Evolutionary conservation across 2,329 filamentous ascomycete genomes (phyloP).

Genomic region (Cordyceps cateniannulata): DNA sequence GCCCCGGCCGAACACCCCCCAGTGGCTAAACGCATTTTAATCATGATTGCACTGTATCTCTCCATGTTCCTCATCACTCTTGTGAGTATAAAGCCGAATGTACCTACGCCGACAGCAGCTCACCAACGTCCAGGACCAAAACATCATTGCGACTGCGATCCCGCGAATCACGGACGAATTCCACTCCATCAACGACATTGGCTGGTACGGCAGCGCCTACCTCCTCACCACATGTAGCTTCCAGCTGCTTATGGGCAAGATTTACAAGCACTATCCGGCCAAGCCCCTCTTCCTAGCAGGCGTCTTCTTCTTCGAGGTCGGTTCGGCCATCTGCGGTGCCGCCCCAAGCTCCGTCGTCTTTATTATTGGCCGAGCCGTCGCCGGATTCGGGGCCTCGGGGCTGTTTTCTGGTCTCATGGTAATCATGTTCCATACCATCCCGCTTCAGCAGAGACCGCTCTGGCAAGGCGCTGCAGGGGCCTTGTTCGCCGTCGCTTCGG

Average conservation of each 20-base stretch:
- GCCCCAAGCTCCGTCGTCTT: conserved; percentile 14
- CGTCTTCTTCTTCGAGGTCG: conserved; percentile 31
- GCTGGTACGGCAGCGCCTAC: conserved; percentile 38
- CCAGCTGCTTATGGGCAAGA: conserved; percentile 41
- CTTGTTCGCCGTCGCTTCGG: conserved; percentile 31
- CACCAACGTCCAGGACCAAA: conserved; percentile 23
- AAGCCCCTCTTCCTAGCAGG: conserved; percentile 28
- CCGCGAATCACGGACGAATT: conserved; percentile 29
- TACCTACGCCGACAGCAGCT: background rate
- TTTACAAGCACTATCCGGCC: conserved; percentile 45
- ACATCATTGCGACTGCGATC: conserved; percentile 32
- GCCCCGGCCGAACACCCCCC: background rate
- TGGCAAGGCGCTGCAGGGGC: conserved; percentile 30
- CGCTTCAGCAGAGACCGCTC: conserved; percentile 23
- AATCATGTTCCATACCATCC: conserved; percentile 22
- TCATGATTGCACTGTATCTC: conserved; percentile 1
- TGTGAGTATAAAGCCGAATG: background rate
- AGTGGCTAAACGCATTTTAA: background rate
- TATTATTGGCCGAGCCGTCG: conserved; percentile 16
- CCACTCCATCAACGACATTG: conserved; percentile 34
- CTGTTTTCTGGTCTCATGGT: conserved; percentile 30
- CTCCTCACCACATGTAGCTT: conserved; percentile 43
- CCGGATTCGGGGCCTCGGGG: conserved; percentile 26
- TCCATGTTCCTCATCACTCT: conserved; percentile 44
- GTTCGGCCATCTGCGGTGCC: conserved; percentile 26